A percentile compares a stretch with the other conserved stretches of the same genome.
Conservation (phyloP, 1,139 yeast genomes). For the Lodderomyces orthopsilosis region DNA sequence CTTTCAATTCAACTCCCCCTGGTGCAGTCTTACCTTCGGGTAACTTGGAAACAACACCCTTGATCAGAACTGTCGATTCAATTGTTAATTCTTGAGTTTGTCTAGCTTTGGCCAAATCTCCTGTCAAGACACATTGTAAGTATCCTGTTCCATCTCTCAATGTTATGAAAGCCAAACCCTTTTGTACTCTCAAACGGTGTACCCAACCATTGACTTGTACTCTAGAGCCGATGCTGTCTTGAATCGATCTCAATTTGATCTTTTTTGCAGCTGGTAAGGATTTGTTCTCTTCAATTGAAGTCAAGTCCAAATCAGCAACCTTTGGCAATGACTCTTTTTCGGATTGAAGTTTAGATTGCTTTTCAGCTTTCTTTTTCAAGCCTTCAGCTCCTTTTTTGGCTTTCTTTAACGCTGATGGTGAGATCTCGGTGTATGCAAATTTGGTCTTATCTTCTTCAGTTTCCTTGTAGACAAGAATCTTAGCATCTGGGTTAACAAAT, state of each 20-base stretch:
- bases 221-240: constrained; percentile 56
- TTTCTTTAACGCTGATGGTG: constrained; percentile 92
- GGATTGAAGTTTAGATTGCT: constrained; percentile 63
- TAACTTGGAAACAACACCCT: constrained; percentile 75
- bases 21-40: constrained; percentile 98
- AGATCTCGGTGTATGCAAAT: constrained; percentile 66
- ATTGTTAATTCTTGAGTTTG: constrained; percentile 81
- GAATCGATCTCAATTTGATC: constrained; percentile 61
- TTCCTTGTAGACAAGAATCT: constrained; percentile 63
- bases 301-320: constrained; percentile 71
- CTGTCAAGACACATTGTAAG: constrained; percentile 82
- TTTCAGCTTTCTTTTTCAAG: constrained; percentile 82
- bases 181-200: constrained; percentile 89
- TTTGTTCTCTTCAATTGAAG: constrained; percentile 68
- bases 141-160: constrained; percentile 94
- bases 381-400: constrained; percentile 97
- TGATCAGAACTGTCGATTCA: constrained; percentile 78
- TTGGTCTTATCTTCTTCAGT: constrained; percentile 50
- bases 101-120: constrained; percentile 89
- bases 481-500: constrained; percentile 56
- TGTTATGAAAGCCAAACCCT: constrained; percentile 87
- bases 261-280: constrained; percentile 67
- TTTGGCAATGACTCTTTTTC: constrained; percentile 33
- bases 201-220: constrained; percentile 90
- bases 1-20: constrained; percentile 92